Evolutionary conservation across 306 rosid genomes (phyloP).

Genomic region (Rosa multiflora): DNA sequence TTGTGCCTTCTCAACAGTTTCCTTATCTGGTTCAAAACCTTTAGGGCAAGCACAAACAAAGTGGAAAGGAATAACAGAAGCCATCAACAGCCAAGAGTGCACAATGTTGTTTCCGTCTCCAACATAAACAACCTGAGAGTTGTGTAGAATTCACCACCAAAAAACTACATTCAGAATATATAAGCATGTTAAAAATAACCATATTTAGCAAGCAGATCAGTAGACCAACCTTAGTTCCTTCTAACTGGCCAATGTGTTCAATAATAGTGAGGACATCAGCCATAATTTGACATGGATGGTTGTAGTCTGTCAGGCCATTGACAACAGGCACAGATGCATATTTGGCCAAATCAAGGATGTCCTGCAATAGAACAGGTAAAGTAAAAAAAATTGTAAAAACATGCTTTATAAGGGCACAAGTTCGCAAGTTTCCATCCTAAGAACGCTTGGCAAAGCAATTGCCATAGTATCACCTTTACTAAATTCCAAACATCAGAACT

Average conservation of each 20-base stretch:
- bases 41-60: slow-evolving; percentile 88
- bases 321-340: slow-evolving; percentile 81
- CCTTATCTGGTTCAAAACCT: slow-evolving; percentile 88
- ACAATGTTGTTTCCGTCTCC: slow-evolving; percentile 99
- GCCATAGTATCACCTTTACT: background rate
- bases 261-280: slow-evolving; percentile 97
- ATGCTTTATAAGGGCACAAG: background rate
- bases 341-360: slow-evolving; percentile 87
- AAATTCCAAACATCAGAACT: slow-evolving; percentile 32
- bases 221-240: slow-evolving; percentile 80
- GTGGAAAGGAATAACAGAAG: slow-evolving; percentile 86
- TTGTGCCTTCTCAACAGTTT: slow-evolving; percentile 77
- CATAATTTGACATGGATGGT: slow-evolving; percentile 97
- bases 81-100: slow-evolving; percentile 95
- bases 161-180: slow-evolving; percentile 4
- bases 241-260: slow-evolving; percentile 78
- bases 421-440: background rate
- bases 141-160: background rate
- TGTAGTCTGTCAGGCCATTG: slow-evolving; percentile 96
- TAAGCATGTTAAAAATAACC: slow-evolving; percentile 24
- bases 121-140: slow-evolving; percentile 81
- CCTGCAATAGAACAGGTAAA: slow-evolving; percentile 45
- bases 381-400: slow-evolving; percentile 2
- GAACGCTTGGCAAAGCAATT: background rate
- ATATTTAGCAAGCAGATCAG: slow-evolving; percentile 22